Percentiles rank a stretch among this genome's conserved stretches.
phyloP scores from a whole-genome alignment of 2,329 filamentous ascomycete genomes.

The Pseudogymnoascus sp. region DNA sequence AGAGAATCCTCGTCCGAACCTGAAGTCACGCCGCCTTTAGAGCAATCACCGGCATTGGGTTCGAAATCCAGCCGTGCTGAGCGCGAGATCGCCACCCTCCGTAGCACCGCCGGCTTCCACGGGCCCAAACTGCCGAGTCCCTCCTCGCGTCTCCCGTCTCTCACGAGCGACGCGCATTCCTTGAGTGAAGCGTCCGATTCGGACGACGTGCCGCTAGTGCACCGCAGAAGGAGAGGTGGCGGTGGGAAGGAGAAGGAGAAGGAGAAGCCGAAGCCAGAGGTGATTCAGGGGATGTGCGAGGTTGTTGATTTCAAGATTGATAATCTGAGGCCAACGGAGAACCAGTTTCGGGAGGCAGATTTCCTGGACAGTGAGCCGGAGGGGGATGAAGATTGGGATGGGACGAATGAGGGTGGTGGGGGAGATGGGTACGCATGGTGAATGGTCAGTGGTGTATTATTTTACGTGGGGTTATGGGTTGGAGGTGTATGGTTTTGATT shows the following conservation, averaged over 20 bases:
- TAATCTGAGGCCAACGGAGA: constrained; percentile 63
- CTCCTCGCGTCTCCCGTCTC: neutral
- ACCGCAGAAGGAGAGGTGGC: constrained; percentile 13
- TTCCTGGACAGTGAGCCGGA: constrained; percentile 54
- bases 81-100: constrained; percentile 22
- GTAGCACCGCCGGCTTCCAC: constrained; percentile 22
- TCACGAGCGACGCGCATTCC: neutral
- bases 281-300: constrained; percentile 61
- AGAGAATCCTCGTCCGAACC: neutral
- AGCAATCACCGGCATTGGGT: constrained; percentile 3
- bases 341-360: constrained; percentile 61
- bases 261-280: constrained; percentile 25
- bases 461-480: neutral
- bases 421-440: constrained; percentile 9
- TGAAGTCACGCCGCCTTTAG: neutral
- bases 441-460: constrained; percentile 3
- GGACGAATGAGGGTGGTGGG: constrained; percentile 6
- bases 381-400: constrained; percentile 45
- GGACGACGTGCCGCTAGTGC: constrained; percentile 11
- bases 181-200: constrained; percentile 10
- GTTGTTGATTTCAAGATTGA: constrained; percentile 65
- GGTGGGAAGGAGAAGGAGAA: constrained; percentile 23
- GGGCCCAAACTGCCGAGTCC: constrained; percentile 7
- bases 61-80: constrained; percentile 11
- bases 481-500: neutral